These are phyloP conservation scores for Xanthoconium purpureum DNA, from an alignment of 768 basidiomycete species.

Conservation along the genomic window DNA sequence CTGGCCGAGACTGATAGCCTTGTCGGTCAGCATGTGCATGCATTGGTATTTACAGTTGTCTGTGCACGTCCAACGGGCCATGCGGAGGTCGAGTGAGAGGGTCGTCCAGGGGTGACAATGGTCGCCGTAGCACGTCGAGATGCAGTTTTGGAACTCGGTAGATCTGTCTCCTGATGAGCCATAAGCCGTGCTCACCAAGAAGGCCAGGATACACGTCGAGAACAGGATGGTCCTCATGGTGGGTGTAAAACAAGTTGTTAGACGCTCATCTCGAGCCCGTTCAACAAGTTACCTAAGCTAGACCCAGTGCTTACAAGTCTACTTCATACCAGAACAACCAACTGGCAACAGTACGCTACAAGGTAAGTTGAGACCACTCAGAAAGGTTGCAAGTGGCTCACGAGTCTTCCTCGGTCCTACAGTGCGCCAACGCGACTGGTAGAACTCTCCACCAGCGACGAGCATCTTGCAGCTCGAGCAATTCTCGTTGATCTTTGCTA, in stretches of 20 bases:
- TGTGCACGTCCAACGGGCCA: slow-evolving; percentile 83
- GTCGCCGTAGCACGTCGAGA: slow-evolving; percentile 33
- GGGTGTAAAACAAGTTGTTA: background rate
- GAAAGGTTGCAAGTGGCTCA: too few species aligned
- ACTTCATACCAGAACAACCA: background rate
- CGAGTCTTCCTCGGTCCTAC: too few species aligned
- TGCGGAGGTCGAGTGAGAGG: slow-evolving; percentile 52
- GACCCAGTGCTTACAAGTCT: too few species aligned
- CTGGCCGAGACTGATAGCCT: slow-evolving; percentile 41
- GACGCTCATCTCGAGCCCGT: too few species aligned
- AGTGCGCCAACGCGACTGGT: too few species aligned
- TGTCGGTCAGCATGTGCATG: slow-evolving; percentile 74
- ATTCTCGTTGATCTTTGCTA: background rate
- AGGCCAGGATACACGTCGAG: slow-evolving; percentile 9
- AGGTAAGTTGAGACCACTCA: background rate
- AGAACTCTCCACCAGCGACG: too few species aligned
- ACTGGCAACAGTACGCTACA: too few species aligned
- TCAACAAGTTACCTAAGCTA: slow-evolving; percentile 19
- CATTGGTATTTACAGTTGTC: slow-evolving; percentile 90
- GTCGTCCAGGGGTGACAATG: slow-evolving; percentile 33
- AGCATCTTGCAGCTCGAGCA: background rate
- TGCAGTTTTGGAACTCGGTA: slow-evolving; percentile 35
- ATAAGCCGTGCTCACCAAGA: slow-evolving; percentile 3
- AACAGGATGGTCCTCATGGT: slow-evolving; percentile 17
- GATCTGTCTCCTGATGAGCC: slow-evolving; percentile 37